Base-by-base conservation (phyloP, 2,329 filamentous ascomycete species). In the Xylaria sp. region DNA sequence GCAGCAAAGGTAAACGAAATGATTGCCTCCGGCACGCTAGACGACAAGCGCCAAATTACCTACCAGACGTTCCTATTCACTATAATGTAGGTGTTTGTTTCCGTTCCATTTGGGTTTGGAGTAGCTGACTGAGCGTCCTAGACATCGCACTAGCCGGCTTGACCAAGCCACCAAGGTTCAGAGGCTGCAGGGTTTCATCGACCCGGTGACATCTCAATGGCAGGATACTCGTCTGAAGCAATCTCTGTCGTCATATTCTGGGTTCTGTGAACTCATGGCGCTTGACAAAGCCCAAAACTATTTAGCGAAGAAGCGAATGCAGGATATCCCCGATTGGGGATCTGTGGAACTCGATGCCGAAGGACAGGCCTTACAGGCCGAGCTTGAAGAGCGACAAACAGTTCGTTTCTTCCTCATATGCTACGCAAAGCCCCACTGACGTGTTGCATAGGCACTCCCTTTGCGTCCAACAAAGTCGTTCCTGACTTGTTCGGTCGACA, bases 31-130 rank as follows among this genome's bases (percentile, higher is more conserved):
- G 85, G 89, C 24, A 81, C 83, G 49, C 75, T 89, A 24, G 93
- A 97, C 66, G 88, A 93, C 65, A 91, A 92, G 67, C 84, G 92
- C 26, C 86, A 90, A 52, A 87, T 94, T 66, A 91, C 92, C 1
- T 92, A 95, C 66, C 90, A 87, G 63, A 93, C 92, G 8, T 93
- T 97, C 59, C 79, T 97, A 1, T 95, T 99, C 70, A 94, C 96
- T 54, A 94, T 99, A 58, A 88, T 94, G 84, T 89, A 75, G 68
- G 79, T 70, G 19, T 37, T 24, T 8, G 29, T 7, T 7, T 9
- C 24, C 8, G 6, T 47, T 40, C 6, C 39, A 13, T 37, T 5
- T 39, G 8, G 16, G 16, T 34, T 17, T 11, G 9, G 16, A 7
- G 24, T n/a, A 11, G 17, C 44, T 5, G 54, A 21, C 60, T 63